Conservation (phyloP, 2,329 filamentous ascomycete genomes). For the Fusarium anguioides region DNA sequence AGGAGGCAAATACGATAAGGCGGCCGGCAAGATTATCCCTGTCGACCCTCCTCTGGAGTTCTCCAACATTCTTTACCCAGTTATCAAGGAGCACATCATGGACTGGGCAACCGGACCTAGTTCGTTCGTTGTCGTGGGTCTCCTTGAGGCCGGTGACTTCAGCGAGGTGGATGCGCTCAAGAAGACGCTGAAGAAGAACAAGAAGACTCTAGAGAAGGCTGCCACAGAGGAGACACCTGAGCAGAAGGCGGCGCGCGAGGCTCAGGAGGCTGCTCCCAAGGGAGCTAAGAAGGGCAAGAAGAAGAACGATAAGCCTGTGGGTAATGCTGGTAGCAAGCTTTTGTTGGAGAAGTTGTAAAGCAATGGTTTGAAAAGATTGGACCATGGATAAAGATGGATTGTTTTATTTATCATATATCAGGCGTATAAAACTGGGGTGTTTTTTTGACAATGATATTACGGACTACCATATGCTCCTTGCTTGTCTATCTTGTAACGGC, state of each 20-base stretch:
- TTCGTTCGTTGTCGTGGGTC: constrained; percentile 84
- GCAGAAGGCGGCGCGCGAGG: constrained; percentile 64
- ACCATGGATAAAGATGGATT: constrained; percentile 10
- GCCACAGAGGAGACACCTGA: constrained; percentile 68
- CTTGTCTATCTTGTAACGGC: not conserved
- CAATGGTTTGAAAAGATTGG: not conserved
- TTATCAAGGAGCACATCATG: constrained; percentile 79
- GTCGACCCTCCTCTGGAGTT: constrained; percentile 84
- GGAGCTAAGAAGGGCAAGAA: constrained; percentile 56
- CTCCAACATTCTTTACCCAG: constrained; percentile 80
- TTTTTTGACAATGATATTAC: constrained; percentile 41
- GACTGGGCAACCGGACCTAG: constrained; percentile 88
- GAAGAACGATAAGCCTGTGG: constrained; percentile 59
- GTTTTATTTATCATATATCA: constrained; percentile 36
- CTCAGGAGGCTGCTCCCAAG: constrained; percentile 59
- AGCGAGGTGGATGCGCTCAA: constrained; percentile 73
- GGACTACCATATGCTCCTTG: constrained; percentile 31
- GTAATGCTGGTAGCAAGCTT: constrained; percentile 71
- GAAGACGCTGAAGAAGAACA: constrained; percentile 77
- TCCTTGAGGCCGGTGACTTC: constrained; percentile 82
- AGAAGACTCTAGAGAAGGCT: constrained; percentile 75
- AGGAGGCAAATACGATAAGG: constrained; percentile 86
- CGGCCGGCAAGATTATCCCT: constrained; percentile 74
- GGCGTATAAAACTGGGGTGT: constrained; percentile 42
- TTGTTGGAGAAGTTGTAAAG: constrained; percentile 66